phyloP scores from a whole-genome alignment of 2,329 filamentous ascomycete species.

The Fusarium secorum region DNA sequence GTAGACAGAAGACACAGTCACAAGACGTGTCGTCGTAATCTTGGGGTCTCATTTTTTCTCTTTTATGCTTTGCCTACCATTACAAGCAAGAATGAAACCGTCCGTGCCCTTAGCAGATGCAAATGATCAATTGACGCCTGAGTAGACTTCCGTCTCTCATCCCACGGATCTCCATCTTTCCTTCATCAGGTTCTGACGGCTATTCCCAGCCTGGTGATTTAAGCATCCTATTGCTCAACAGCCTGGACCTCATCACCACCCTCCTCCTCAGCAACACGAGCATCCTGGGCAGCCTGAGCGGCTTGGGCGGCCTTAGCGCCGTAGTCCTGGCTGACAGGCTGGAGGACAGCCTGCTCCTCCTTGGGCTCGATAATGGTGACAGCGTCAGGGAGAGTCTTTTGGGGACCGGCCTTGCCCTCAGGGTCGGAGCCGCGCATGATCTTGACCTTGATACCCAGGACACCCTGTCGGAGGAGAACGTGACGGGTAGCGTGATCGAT shows the following conservation, averaged over 20 bases:
- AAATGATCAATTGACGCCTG: slow-evolving; percentile 55
- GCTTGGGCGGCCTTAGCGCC: slow-evolving; percentile 82
- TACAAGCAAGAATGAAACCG: slow-evolving; percentile 51
- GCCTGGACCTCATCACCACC: slow-evolving; percentile 63
- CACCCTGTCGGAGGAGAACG: slow-evolving; percentile 99
- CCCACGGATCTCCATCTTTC: slow-evolving; percentile 39
- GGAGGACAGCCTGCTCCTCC: slow-evolving; percentile 95
- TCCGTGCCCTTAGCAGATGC: slow-evolving; percentile 52
- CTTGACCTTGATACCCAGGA: slow-evolving; percentile 99
- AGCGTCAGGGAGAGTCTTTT: slow-evolving; percentile 96
- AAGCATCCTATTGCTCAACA: slow-evolving; percentile 51
- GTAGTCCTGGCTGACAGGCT: slow-evolving; percentile 98
- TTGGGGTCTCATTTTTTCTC: slow-evolving; percentile 48
- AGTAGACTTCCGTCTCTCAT: slow-evolving; percentile 49
- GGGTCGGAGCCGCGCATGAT: slow-evolving; percentile 99
- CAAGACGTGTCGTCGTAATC: slow-evolving; percentile 43
- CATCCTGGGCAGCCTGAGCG: slow-evolving; percentile 70
- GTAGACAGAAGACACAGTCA: slow-evolving; percentile 40
- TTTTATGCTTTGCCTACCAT: slow-evolving; percentile 50
- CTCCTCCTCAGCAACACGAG: slow-evolving; percentile 66
- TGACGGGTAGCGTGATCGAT: slow-evolving; percentile 98
- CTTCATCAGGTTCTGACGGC: slow-evolving; percentile 35
- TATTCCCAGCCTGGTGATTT: slow-evolving; percentile 35
- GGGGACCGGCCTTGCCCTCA: slow-evolving; percentile 97
- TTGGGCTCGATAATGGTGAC: slow-evolving; percentile 99